Evolutionary conservation across 768 basidiomycete genomes (phyloP).

Genomic region (Paxillus involutus): DNA sequence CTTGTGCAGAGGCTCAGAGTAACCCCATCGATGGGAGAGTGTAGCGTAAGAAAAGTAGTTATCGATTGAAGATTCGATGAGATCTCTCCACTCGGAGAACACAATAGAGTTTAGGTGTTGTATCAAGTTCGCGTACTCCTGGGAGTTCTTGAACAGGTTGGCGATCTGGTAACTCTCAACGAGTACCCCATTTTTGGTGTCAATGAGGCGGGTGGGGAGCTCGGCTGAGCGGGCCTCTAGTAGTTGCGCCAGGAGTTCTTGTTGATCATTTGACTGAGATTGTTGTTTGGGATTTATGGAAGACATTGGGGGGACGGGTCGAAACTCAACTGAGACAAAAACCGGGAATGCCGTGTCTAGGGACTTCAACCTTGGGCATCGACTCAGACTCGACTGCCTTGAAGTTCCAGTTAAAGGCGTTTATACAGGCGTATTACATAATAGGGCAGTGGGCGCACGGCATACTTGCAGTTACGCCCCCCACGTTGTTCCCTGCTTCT

Average conservation of each 20-base stretch:
- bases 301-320: background rate
- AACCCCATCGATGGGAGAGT: background rate
- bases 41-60: background rate
- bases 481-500: too few relatives aligned
- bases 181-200: background rate
- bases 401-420: too few relatives aligned
- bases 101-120: background rate
- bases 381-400: too few relatives aligned
- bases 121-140: background rate
- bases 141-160: background rate
- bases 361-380: too few relatives aligned
- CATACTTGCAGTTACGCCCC: too few relatives aligned
- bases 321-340: background rate
- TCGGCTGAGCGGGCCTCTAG: background rate
- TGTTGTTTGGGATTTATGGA: background rate
- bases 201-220: background rate
- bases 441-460: too few relatives aligned
- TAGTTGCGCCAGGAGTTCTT: background rate
- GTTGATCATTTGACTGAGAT: background rate
- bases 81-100: background rate
- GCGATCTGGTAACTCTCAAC: background rate
- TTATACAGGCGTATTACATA: too few relatives aligned
- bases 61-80: background rate
- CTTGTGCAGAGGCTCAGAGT: background rate
- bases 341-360: too few relatives aligned